Base-by-base conservation (phyloP, 306 rosid species). In the Albizia julibrissin region DNA sequence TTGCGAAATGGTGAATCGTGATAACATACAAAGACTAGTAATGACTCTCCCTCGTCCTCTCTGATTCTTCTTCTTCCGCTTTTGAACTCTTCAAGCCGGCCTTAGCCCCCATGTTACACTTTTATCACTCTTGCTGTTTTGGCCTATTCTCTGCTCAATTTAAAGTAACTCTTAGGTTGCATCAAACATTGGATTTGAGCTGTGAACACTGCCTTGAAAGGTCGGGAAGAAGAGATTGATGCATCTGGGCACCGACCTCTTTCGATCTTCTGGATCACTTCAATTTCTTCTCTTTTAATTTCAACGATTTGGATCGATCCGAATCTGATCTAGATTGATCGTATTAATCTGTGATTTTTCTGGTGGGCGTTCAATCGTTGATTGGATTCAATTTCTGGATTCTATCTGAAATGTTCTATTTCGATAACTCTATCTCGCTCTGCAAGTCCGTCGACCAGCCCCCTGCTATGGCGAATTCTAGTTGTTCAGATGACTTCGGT, bases 391-490 rank as follows among this genome's bases (percentile, higher is more conserved):
- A 56, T 80, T 80, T 75, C 64, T 24, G 84, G 80, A 82, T 87
- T 85, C 68, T 33, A 61, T 84, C 81, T 91, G 99, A 92, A 84
- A 95, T 95, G 99, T 94, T 92, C 90, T 93, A 91, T 93, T 84
- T 87, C 84, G 90, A 90, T 73, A 88, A 85, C 89, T 92, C 95
- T 84, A 88, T 95, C 84, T 95, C 97, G 83, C 87, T 87, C 92
- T 91, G 92, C 91, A 90, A 91, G 84, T 90, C 89, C 87, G 91
- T 88, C 86, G 97, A 91, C 89, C 95, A 89, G 69, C 58, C 90
- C 15, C 82, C 88, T 22, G 31, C 78, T 72, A 91, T 91, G 97
- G 86, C 95, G 31, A 90, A 87, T 81, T 85, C 97, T 44, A 69
- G 82, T 81, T 79, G 84, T 83, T 78, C 81, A 65, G 44, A 87